Conservation (phyloP, 305 asterid species). For the Ruellia speciosa region DNA sequence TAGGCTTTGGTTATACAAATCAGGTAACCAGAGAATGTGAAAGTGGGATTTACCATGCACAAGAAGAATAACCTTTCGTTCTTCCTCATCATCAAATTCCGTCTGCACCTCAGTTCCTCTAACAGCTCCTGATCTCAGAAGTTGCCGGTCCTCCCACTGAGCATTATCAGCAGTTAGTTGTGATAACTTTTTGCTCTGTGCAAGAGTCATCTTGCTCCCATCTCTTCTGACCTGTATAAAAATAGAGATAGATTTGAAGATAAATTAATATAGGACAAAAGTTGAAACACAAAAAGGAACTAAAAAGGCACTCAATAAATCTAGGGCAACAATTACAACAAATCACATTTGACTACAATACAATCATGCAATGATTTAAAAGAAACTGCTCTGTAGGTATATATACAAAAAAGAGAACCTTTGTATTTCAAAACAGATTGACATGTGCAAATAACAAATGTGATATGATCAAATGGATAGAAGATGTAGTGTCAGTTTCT, state of each 20-base stretch:
- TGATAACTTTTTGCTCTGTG: slow-evolving; percentile 85
- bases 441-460: not conserved
- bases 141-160: slow-evolving; percentile 99
- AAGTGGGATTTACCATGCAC: slow-evolving; percentile 65
- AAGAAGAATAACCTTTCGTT: slow-evolving; percentile 82
- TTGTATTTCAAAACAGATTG: not conserved
- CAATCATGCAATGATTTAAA: not conserved
- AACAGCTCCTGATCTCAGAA: slow-evolving; percentile 95
- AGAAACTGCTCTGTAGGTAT: not conserved
- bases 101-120: slow-evolving; percentile 92
- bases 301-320: not conserved
- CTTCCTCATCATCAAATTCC: slow-evolving; percentile 94
- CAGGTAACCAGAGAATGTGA: too few species aligned
- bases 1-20: too few species aligned
- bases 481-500: too few species aligned
- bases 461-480: too few species aligned
- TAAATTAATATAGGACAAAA: not conserved
- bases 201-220: slow-evolving; percentile 91
- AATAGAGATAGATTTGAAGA: not conserved
- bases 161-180: slow-evolving; percentile 97
- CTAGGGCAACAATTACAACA: not conserved
- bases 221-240: slow-evolving; percentile 64
- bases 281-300: not conserved
- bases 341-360: not conserved
- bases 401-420: too few species aligned